Evolutionary conservation across 805 yeast species (phyloP).

Genomic region (Suhomyces sp.): DNA sequence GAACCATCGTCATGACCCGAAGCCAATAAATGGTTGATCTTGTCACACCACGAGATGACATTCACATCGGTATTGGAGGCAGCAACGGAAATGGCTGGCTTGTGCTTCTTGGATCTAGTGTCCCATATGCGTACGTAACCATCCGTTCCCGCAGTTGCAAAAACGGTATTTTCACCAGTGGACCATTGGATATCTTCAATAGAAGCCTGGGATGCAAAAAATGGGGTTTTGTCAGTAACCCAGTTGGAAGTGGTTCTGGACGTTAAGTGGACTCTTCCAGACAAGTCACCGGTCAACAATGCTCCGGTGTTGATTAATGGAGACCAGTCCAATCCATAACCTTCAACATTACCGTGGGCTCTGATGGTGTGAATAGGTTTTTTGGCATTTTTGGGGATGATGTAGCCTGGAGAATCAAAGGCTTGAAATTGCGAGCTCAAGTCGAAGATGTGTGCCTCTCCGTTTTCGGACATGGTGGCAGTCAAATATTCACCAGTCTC

Average conservation of each 20-base stretch:
- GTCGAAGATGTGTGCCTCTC: constrained; percentile 86
- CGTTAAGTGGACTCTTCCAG: constrained; percentile 81
- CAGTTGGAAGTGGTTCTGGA: constrained; percentile 74
- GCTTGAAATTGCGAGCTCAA: constrained; percentile 75
- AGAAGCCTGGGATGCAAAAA: constrained; percentile 65
- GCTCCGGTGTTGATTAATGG: constrained; percentile 79
- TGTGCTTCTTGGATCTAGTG: constrained; percentile 87
- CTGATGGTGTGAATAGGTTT: constrained; percentile 80
- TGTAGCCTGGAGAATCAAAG: constrained; percentile 83
- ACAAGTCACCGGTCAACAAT: constrained; percentile 81
- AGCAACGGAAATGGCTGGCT: constrained; percentile 80
- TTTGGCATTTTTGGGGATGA: constrained; percentile 72
- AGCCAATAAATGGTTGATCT: constrained; percentile 83
- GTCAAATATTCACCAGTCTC: constrained; percentile 78
- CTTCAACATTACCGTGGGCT: constrained; percentile 93
- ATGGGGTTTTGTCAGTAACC: constrained; percentile 85
- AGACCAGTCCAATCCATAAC: constrained; percentile 97
- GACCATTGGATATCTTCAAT: constrained; percentile 98
- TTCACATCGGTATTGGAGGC: constrained; percentile 87
- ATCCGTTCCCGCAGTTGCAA: constrained; percentile 92
- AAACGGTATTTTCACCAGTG: constrained; percentile 85
- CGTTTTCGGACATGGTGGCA: constrained; percentile 86
- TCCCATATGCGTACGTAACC: constrained; percentile 96
- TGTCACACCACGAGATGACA: constrained; percentile 93
- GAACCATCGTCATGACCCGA: constrained; percentile 96